Percentiles rank a stretch among this genome's conserved stretches.
Evolutionary conservation across 2,329 filamentous ascomycete species (phyloP).

Genomic region (Cladosporium sphaerospermum): DNA sequence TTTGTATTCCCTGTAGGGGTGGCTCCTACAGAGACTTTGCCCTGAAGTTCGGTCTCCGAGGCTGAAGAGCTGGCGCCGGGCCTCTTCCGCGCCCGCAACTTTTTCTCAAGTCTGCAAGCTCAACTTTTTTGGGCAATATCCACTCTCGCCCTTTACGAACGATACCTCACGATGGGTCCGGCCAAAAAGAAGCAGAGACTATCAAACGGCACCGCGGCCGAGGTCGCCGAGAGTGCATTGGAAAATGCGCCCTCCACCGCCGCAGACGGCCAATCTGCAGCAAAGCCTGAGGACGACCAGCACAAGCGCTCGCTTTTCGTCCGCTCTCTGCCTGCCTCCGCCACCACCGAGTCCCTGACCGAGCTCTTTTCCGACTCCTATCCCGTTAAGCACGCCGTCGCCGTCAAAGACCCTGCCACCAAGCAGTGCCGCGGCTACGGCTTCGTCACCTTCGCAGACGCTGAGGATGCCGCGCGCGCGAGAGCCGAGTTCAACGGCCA

Average conservation of each 20-base stretch:
- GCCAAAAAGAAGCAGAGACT: slow-evolving; percentile 28
- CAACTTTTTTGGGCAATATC: neutral
- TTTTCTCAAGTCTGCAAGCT: neutral
- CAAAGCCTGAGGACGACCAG: slow-evolving; percentile 13
- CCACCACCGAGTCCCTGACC: slow-evolving; percentile 75
- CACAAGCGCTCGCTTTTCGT: slow-evolving; percentile 65
- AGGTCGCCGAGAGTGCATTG: slow-evolving; percentile 14
- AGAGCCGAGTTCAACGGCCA: slow-evolving; percentile 74
- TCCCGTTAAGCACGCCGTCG: slow-evolving; percentile 92
- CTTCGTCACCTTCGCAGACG: slow-evolving; percentile 93
- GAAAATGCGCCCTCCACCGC: neutral
- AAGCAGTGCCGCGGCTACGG: slow-evolving; percentile 88
- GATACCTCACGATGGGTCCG: slow-evolving; percentile 20
- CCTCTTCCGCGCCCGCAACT: neutral
- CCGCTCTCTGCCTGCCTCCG: slow-evolving; percentile 70
- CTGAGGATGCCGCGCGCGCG: slow-evolving; percentile 79
- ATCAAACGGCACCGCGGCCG: slow-evolving; percentile 22
- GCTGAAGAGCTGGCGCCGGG: too few species aligned
- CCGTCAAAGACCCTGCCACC: slow-evolving; percentile 77
- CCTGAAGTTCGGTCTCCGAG: too few species aligned
- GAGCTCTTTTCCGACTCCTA: slow-evolving; percentile 91
- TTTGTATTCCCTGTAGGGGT: too few species aligned
- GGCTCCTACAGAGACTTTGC: too few species aligned
- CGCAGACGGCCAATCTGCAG: neutral
- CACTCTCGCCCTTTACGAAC: neutral